Evolutionary conservation across 139 green algal species (phyloP).

Genomic region (Zygnema cylindricum): DNA sequence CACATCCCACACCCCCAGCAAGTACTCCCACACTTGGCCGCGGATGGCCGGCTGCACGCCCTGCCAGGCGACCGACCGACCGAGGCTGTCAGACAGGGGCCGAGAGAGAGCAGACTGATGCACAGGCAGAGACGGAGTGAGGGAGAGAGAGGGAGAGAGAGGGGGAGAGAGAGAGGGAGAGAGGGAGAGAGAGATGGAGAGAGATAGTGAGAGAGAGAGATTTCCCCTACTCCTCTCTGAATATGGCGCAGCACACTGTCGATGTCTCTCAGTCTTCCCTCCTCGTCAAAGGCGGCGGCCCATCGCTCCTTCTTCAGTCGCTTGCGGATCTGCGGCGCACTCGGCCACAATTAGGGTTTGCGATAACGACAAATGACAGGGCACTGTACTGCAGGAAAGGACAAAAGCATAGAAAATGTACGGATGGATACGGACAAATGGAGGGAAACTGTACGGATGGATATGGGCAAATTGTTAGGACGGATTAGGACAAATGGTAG

Average conservation of each 20-base stretch:
- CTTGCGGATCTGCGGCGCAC: constrained; percentile 36
- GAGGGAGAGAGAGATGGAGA: too few species aligned
- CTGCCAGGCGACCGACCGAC: too few species aligned
- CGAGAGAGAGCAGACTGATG: too few species aligned
- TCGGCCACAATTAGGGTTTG: too few species aligned
- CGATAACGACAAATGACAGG: too few species aligned
- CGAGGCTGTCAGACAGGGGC: too few species aligned
- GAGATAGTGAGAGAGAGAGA: too few species aligned
- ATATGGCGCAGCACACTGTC: constrained; percentile 23
- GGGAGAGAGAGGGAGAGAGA: background rate
- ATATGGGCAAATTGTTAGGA: too few species aligned
- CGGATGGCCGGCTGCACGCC: constrained; percentile 39
- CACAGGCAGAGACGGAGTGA: background rate
- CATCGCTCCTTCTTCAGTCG: constrained; percentile 9
- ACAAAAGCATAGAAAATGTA: too few species aligned
- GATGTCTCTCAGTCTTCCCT: background rate
- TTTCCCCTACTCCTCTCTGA: constrained; percentile 13
- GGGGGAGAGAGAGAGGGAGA: background rate
- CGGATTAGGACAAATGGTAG: background rate
- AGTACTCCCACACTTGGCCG: constrained; percentile 54
- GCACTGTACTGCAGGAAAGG: too few species aligned
- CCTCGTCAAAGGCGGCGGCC: constrained; percentile 9
- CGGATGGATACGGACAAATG: too few species aligned
- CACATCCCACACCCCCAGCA: constrained; percentile 43
- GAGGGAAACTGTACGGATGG: too few species aligned